Conservation (phyloP, 2,329 filamentous ascomycete species). For the Beauveria sp. region DNA sequence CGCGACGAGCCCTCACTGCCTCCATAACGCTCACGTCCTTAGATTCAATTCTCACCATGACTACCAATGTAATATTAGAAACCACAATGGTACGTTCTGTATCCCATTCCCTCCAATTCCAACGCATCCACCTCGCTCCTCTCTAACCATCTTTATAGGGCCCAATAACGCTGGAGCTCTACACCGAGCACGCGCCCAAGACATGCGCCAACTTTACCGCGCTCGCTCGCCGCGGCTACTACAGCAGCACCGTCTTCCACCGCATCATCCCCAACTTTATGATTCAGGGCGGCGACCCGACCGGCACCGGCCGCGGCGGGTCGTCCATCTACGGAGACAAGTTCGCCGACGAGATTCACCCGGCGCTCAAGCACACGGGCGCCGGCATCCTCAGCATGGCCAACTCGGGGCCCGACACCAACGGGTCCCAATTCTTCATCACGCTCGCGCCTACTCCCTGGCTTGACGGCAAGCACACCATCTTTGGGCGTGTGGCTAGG, state of each 20-base stretch:
- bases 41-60: slow-evolving; percentile 42
- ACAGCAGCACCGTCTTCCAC: slow-evolving; percentile 80
- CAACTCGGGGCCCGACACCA: slow-evolving; percentile 86
- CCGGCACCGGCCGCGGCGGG: slow-evolving; percentile 85
- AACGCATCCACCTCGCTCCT: background rate
- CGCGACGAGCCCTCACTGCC: background rate
- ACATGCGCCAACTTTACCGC: slow-evolving; percentile 84
- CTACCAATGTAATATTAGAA: slow-evolving; percentile 71
- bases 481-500: slow-evolving; percentile 83
- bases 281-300: slow-evolving; percentile 91
- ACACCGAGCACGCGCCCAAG: slow-evolving; percentile 79
- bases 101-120: background rate
- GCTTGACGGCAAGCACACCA: slow-evolving; percentile 95
- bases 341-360: slow-evolving; percentile 85
- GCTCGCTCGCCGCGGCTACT: slow-evolving; percentile 77
- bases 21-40: background rate
- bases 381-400: slow-evolving; percentile 96
- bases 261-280: slow-evolving; percentile 95
- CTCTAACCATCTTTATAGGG: slow-evolving; percentile 46
- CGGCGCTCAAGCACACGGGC: slow-evolving; percentile 78
- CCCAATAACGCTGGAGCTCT: slow-evolving; percentile 79
- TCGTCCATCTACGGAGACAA: slow-evolving; percentile 85
- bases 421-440: slow-evolving; percentile 93
- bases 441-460: slow-evolving; percentile 91
- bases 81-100: slow-evolving; percentile 65